These are phyloP conservation scores for Rosa multiflora DNA, from an alignment of 306 rosid species.

Conservation along the genomic window DNA sequence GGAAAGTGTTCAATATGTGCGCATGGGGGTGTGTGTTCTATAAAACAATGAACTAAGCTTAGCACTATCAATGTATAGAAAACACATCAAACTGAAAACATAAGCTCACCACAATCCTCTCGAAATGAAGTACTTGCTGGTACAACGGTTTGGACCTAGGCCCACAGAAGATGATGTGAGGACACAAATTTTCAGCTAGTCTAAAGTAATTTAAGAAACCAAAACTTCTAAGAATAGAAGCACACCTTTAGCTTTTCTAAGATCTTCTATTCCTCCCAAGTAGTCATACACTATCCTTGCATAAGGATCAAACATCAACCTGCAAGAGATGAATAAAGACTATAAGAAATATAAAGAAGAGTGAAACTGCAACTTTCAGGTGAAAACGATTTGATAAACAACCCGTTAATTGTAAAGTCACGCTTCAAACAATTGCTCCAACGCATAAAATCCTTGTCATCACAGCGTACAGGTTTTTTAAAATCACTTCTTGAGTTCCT, in stretches of 20 bases:
- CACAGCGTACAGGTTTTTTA: conserved; percentile 45
- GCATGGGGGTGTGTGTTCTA: not conserved
- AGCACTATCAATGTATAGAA: not conserved
- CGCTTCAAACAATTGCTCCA: conserved; percentile 82
- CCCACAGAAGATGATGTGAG: conserved; percentile 40
- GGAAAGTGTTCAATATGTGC: not conserved
- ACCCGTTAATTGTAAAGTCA: conserved; percentile 95
- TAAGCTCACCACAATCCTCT: conserved; percentile 76
- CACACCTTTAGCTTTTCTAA: conserved; percentile 68
- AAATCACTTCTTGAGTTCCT: conserved; percentile 13
- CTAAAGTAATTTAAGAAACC: conserved; percentile 31
- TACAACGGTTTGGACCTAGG: conserved; percentile 71
- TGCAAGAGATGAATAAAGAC: conserved; percentile 34
- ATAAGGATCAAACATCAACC: conserved; percentile 87
- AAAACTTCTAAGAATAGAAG: conserved; percentile 37
- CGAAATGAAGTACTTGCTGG: conserved; percentile 76
- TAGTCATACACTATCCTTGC: conserved; percentile 67
- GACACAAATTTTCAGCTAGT: conserved; percentile 24
- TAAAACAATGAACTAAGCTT: not conserved
- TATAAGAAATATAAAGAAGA: conserved; percentile 5
- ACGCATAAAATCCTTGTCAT: conserved; percentile 68
- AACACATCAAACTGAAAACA: conserved; percentile 26
- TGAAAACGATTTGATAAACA: conserved; percentile 36
- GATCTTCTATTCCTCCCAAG: conserved; percentile 83
- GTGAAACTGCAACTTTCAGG: conserved; percentile 24